Evolutionary conservation across 768 basidiomycete species (phyloP).

Genomic region (Chiua virens): DNA sequence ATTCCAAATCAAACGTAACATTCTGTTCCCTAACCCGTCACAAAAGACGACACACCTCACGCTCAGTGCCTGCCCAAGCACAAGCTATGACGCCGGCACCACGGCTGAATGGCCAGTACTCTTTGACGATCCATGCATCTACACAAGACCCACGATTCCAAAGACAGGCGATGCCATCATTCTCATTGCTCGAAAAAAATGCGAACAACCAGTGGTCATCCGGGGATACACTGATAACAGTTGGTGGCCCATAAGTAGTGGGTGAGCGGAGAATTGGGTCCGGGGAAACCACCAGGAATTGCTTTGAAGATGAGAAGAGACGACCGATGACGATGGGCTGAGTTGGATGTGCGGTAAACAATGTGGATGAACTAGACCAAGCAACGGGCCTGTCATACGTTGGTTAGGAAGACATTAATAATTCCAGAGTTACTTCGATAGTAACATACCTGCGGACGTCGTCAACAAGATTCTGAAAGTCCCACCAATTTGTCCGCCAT

Average conservation of each 20-base stretch:
- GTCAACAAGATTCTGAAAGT: constrained; percentile 62
- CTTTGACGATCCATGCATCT: constrained; percentile 60
- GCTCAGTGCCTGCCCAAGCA: constrained; percentile 57
- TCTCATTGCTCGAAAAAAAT: constrained; percentile 62
- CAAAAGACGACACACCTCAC: constrained; percentile 49
- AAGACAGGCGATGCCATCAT: constrained; percentile 61
- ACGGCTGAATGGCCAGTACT: constrained; percentile 52
- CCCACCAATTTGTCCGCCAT: constrained; percentile 76
- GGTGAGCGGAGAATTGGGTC: constrained; percentile 46
- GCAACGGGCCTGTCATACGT: constrained; percentile 53
- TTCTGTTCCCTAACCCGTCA: not conserved
- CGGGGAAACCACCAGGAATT: constrained; percentile 60
- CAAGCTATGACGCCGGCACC: constrained; percentile 61
- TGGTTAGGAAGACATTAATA: not conserved
- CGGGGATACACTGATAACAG: constrained; percentile 59
- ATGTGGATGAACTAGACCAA: constrained; percentile 69
- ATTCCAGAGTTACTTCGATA: too few species aligned
- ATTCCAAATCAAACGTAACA: constrained; percentile 1
- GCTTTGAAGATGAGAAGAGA: constrained; percentile 68
- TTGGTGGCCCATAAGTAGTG: constrained; percentile 57
- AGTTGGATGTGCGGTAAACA: constrained; percentile 67
- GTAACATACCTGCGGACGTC: constrained; percentile 48
- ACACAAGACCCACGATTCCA: constrained; percentile 62
- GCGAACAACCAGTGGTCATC: constrained; percentile 68
- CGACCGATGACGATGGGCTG: constrained; percentile 60